A percentile compares a stretch with the other conserved stretches of the same genome.
Evolutionary conservation across 768 basidiomycete species (phyloP).

Genomic region (Tricholoma bakamatsutake): DNA sequence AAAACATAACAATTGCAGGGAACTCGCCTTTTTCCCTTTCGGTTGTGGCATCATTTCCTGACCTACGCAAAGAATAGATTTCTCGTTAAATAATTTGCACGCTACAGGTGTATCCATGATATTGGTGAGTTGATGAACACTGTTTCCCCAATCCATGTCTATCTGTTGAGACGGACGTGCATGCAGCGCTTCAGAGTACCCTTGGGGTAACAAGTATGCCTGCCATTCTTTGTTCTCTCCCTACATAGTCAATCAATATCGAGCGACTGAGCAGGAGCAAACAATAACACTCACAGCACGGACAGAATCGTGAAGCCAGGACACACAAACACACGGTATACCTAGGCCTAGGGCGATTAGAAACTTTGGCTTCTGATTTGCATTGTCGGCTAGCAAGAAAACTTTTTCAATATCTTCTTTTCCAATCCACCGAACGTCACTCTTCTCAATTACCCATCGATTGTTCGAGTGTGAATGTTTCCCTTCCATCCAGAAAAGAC

Average conservation of each 20-base stretch:
- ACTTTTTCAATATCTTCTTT: conserved; percentile 43
- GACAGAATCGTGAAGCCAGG: conserved; percentile 46
- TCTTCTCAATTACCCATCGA: conserved; percentile 45
- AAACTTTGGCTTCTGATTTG: conserved; percentile 71
- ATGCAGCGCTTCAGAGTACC: conserved; percentile 36
- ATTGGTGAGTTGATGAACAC: conserved; percentile 46
- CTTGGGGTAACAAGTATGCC: conserved; percentile 53
- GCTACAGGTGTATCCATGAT: conserved; percentile 56
- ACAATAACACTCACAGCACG: conserved; percentile 21
- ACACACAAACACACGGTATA: conserved; percentile 67
- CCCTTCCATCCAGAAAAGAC: conserved; percentile 52
- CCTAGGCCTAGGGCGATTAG: conserved; percentile 80
- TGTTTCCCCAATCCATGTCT: conserved; percentile 42
- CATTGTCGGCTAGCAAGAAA: conserved; percentile 63
- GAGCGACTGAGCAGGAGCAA: background rate
- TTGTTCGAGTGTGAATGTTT: conserved; percentile 34
- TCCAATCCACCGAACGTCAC: conserved; percentile 42
- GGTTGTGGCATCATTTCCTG: conserved; percentile 46
- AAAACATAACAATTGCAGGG: background rate
- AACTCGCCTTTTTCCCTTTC: conserved; percentile 32
- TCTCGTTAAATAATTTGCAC: conserved; percentile 48
- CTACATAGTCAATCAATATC: conserved; percentile 17
- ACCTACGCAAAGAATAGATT: conserved; percentile 57
- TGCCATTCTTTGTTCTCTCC: conserved; percentile 51
- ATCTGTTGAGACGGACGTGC: conserved; percentile 41